Conservation (phyloP, 345 rosid genomes). For the Ricinus communis region DNA sequence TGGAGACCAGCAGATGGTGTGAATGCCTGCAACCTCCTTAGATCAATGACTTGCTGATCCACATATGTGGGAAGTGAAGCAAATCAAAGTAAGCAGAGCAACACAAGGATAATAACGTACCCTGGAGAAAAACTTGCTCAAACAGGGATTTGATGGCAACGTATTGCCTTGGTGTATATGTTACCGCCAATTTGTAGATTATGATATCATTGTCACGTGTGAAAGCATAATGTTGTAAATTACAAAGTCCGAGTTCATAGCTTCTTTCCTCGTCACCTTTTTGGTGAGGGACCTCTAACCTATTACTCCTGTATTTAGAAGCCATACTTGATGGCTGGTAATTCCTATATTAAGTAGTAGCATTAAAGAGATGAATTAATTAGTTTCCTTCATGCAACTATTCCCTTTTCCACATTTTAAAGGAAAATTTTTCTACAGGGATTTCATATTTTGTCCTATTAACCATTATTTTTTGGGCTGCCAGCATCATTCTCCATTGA, state of each 20-base stretch:
- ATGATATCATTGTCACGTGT: not conserved
- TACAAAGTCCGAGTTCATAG: not conserved
- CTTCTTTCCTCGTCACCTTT: no score
- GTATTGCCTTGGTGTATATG: not conserved
- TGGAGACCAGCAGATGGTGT: conserved; percentile 65
- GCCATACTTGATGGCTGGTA: no score
- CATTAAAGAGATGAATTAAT: no score
- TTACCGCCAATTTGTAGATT: not conserved
- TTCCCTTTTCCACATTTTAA: no score
- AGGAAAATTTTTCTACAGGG: no score
- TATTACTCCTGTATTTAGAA: no score
- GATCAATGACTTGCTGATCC: conserved; percentile 53
- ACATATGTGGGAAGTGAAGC: conserved; percentile 29
- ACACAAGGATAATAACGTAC: not conserved
- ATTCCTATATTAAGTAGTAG: no score
- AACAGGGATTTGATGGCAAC: not conserved
- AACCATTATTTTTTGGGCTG: no score
- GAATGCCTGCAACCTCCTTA: conserved; percentile 38
- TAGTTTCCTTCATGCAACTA: no score
- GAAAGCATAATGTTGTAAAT: not conserved
- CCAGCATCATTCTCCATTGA: no score
- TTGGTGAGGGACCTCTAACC: no score
- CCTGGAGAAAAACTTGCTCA: not conserved
- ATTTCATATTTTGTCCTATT: no score
- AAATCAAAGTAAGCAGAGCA: conserved; percentile 12